phyloP scores from a whole-genome alignment of 495 filamentous ascomycete genomes.

The Hypoxylon intermedium region DNA sequence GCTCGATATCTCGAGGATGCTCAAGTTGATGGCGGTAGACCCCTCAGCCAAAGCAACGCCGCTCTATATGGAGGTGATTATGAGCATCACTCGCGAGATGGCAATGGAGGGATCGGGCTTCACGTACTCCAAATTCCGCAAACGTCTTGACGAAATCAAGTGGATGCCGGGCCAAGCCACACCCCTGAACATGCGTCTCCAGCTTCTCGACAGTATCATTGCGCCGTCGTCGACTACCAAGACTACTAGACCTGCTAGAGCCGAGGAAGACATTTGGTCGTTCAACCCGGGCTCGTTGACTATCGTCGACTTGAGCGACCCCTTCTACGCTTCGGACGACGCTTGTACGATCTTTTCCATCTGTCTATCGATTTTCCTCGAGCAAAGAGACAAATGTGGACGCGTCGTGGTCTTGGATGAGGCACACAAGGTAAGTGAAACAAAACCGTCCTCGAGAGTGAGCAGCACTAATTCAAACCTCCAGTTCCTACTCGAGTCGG shows the following conservation, averaged over 20 bases:
- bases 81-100: constrained; percentile 57
- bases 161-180: constrained; percentile 43
- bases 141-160: constrained; percentile 34
- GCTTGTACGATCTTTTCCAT: constrained; percentile 67
- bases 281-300: constrained; percentile 58
- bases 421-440: constrained; percentile 42
- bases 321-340: constrained; percentile 61
- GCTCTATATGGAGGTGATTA: constrained; percentile 61
- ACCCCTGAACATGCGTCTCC: constrained; percentile 49
- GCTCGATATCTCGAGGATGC: constrained; percentile 58
- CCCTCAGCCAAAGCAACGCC: constrained; percentile 46
- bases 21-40: constrained; percentile 63
- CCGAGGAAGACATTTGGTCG: constrained; percentile 12
- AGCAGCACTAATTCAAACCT: constrained; percentile 1
- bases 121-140: constrained; percentile 52
- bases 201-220: constrained; percentile 53
- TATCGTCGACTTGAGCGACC: constrained; percentile 67
- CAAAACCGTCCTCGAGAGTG: background rate
- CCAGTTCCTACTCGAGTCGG: constrained; percentile 57
- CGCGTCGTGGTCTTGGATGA: constrained; percentile 54
- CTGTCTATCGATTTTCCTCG: constrained; percentile 57
- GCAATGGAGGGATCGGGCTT: constrained; percentile 41
- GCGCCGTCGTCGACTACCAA: constrained; percentile 8
- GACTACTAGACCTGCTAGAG: constrained; percentile 3
- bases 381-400: constrained; percentile 45